Base-by-base conservation (phyloP, 306 rosid genomes). In the Cajanus cajan region DNA sequence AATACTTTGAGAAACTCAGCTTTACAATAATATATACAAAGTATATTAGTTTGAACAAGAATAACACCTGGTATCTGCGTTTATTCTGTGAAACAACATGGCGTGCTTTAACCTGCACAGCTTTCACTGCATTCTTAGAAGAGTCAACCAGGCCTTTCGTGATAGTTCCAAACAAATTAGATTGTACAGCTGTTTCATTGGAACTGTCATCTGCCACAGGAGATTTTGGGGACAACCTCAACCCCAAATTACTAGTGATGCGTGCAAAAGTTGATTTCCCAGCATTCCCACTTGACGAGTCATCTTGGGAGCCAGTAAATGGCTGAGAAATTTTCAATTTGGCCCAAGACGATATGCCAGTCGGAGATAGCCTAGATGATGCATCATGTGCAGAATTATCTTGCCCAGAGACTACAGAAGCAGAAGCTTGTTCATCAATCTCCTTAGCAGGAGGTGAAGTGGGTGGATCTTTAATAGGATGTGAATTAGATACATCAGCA, bases 51-150 rank as follows among this genome's bases (percentile, higher is more conserved):
- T 6, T 51, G 79, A 57, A 82, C 59, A 52, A 66, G 66, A 25
- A 69, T 33, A 74, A 55, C 81, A 95, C 99, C 98, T 96, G 98
- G 79, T 96, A 96, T 85, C 99, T 89, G 84, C 98, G 93, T 80
- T 96, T 96, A 80, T 96, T 96, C 85, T 93, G 99, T 73, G 99
- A 96, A 76, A 96, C 99, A 75, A 64, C 97, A 87, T 96, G 99
- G 5, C 99, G 92, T 50, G 98, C 99, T 87, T 90, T 96, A 67
- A 91, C 97, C 87, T 96, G 99, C 74, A 96, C 98, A 76, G 99
- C 98, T 86, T 96, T 96, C 85, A 96, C 97, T 7, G 98, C 99
- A 86, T 81, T 96, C 87, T 70, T 93, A 21, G 99, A 96, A 71
- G 98, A 81, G 81, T 96, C 98, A 54, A 93, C 96, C 36, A 96